phyloP scores from a whole-genome alignment of 1,284 basidiomycete genomes.

The Naganishia cerealis region DNA sequence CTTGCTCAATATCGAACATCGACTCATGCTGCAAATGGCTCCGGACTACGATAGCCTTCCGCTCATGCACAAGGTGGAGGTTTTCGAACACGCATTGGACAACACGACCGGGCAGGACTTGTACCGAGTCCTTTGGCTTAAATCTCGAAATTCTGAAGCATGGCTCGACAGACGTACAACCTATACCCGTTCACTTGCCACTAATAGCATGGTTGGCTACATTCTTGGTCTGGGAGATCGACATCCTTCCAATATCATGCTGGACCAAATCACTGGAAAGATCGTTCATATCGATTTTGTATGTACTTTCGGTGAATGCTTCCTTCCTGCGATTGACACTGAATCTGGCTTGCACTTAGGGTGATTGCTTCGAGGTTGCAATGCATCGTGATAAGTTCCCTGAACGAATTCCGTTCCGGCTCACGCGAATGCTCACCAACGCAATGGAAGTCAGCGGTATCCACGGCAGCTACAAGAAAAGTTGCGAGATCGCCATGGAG shows the following conservation, averaged over 20 bases:
- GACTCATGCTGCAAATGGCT: conserved; percentile 98
- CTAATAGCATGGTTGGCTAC: conserved; percentile 96
- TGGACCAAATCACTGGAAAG: conserved; percentile 90
- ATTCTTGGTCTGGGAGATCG: conserved; percentile 97
- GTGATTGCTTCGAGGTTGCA: conserved; percentile 90
- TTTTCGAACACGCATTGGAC: conserved; percentile 97
- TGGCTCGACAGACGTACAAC: conserved; percentile 97
- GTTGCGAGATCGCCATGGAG: conserved; percentile 95
- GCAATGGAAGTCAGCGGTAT: conserved; percentile 99
- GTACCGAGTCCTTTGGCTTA: conserved; percentile 97
- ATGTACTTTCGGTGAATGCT: conserved; percentile 32
- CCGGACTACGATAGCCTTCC: conserved; percentile 96
- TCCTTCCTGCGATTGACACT: not conserved
- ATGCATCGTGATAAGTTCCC: conserved; percentile 98
- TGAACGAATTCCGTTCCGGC: conserved; percentile 95
- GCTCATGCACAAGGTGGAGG: conserved; percentile 95
- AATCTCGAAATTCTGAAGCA: conserved; percentile 90
- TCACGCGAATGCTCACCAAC: conserved; percentile 97
- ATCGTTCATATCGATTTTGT: conserved; percentile 95
- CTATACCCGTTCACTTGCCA: conserved; percentile 91
- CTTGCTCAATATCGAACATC: conserved; percentile 94
- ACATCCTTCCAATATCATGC: conserved; percentile 91
- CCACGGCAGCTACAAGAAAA: conserved; percentile 92
- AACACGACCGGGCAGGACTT: conserved; percentile 98
- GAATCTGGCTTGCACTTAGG: conserved; percentile 48